Conservation (phyloP, 2,329 filamentous ascomycete species). For the Fusarium verrucosum region DNA sequence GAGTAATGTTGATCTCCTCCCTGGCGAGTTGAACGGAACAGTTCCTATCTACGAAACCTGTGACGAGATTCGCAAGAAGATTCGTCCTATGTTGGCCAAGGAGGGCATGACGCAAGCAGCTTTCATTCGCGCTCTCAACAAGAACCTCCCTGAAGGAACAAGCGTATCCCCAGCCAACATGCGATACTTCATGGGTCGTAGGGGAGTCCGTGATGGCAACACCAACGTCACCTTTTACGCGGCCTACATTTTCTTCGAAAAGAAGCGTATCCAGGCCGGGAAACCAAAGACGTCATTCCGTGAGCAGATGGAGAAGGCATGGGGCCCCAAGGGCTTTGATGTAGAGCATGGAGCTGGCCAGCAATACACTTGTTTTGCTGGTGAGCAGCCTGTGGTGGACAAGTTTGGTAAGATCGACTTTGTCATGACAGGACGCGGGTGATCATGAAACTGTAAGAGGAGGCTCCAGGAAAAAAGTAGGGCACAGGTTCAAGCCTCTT, state of each 20-base stretch:
- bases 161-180: slow-evolving; percentile 57
- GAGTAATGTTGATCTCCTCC: slow-evolving; percentile 52
- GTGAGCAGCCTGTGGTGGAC: slow-evolving; percentile 23
- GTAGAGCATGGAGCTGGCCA: slow-evolving; percentile 27
- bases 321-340: slow-evolving; percentile 43
- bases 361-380: slow-evolving; percentile 2
- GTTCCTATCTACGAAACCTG: slow-evolving; percentile 66
- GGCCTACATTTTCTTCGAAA: slow-evolving; percentile 68
- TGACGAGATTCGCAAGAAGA: slow-evolving; percentile 66
- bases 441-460: not conserved
- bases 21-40: slow-evolving; percentile 56
- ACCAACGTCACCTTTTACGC: slow-evolving; percentile 61
- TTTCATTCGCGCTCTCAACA: slow-evolving; percentile 60
- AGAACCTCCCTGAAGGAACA: slow-evolving; percentile 50
- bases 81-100: slow-evolving; percentile 57
- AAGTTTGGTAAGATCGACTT: slow-evolving; percentile 36
- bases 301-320: slow-evolving; percentile 59
- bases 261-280: slow-evolving; percentile 59
- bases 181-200: slow-evolving; percentile 60
- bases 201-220: slow-evolving; percentile 59
- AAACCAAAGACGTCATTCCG: slow-evolving; percentile 63
- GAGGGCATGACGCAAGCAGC: slow-evolving; percentile 60
- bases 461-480: not conserved
- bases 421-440: not conserved
- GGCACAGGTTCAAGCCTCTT: not conserved